A percentile compares a stretch with the other conserved stretches of the same genome.
Conservation (phyloP, 2,329 filamentous ascomycete species). For the Calonectria multiphialidica region DNA sequence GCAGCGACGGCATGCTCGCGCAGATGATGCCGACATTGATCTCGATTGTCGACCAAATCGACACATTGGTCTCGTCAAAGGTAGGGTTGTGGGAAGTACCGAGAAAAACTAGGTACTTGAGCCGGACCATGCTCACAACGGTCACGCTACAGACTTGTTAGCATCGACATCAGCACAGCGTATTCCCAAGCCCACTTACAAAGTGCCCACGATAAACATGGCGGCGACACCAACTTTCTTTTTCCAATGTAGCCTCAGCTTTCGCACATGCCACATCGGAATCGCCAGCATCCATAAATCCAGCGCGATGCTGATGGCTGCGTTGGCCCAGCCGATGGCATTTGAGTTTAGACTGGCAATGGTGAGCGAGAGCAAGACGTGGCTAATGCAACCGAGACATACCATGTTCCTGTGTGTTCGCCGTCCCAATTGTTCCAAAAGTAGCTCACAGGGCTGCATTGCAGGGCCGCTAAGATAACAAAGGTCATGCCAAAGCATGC, state of each 20-base stretch:
- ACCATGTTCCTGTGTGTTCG: constrained; percentile 53
- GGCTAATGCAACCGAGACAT: not conserved
- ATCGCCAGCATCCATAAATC: constrained; percentile 58
- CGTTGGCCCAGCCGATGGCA: constrained; percentile 56
- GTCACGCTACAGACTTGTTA: constrained; percentile 41
- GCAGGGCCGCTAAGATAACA: constrained; percentile 48
- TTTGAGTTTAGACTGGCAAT: constrained; percentile 49
- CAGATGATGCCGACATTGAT: constrained; percentile 52
- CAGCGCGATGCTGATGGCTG: constrained; percentile 54
- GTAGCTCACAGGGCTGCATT: constrained; percentile 54
- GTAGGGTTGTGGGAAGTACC: constrained; percentile 45
- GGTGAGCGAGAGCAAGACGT: not conserved
- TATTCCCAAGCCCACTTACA: constrained; percentile 42
- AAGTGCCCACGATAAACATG: constrained; percentile 59
- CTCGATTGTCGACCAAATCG: constrained; percentile 51
- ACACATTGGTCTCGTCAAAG: constrained; percentile 45
- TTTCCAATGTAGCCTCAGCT: constrained; percentile 50
- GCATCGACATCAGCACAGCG: not conserved
- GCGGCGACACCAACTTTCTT: constrained; percentile 58
- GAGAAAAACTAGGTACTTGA: constrained; percentile 44
- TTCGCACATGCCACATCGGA: constrained; percentile 52
- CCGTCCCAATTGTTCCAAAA: constrained; percentile 58
- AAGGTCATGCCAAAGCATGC: constrained; percentile 46
- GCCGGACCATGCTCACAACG: constrained; percentile 46
- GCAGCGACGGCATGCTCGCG: constrained; percentile 48